These are phyloP conservation scores for Gamarada debralockiae DNA, from an alignment of 495 filamentous ascomycete species.

Conservation along the genomic window DNA sequence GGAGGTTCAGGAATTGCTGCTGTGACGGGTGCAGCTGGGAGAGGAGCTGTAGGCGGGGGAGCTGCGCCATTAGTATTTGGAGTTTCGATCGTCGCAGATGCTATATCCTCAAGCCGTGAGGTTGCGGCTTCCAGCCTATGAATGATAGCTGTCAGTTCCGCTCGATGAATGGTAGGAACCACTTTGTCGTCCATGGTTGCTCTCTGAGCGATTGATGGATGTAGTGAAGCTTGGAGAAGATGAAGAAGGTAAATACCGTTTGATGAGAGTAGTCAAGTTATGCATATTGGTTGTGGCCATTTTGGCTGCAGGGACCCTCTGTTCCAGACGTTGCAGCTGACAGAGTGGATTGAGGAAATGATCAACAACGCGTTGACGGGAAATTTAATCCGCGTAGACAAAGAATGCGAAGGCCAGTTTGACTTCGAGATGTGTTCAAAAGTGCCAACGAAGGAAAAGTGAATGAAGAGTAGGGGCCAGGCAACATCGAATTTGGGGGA, in stretches of 20 bases:
- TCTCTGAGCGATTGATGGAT: neutral
- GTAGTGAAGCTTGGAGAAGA: conserved; percentile 9
- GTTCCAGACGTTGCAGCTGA: neutral
- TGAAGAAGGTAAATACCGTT: conserved; percentile 59
- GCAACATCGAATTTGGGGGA: too few species aligned
- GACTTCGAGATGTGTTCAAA: too few species aligned
- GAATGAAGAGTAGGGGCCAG: too few species aligned
- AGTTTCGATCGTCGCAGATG: conserved; percentile 62
- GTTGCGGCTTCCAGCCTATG: conserved; percentile 96
- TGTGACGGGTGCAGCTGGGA: conserved; percentile 32
- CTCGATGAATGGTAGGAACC: conserved; percentile 15
- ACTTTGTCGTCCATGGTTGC: conserved; percentile 21
- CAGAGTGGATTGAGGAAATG: neutral
- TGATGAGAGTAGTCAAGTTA: conserved; percentile 95
- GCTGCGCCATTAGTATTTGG: conserved; percentile 35
- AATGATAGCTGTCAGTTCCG: conserved; percentile 39
- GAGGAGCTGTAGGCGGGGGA: conserved; percentile 27
- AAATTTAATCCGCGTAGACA: too few species aligned
- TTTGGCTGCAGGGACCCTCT: conserved; percentile 17
- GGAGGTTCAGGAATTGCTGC: conserved; percentile 34
- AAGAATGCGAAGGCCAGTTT: too few species aligned
- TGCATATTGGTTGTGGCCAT: conserved; percentile 74
- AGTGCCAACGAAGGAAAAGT: too few species aligned
- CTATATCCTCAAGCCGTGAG: conserved; percentile 93
- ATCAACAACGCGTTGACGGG: too few species aligned